These are phyloP conservation scores for Scenedesmus sp. DNA, from an alignment of 163 green algal species.

Conservation along the genomic window DNA sequence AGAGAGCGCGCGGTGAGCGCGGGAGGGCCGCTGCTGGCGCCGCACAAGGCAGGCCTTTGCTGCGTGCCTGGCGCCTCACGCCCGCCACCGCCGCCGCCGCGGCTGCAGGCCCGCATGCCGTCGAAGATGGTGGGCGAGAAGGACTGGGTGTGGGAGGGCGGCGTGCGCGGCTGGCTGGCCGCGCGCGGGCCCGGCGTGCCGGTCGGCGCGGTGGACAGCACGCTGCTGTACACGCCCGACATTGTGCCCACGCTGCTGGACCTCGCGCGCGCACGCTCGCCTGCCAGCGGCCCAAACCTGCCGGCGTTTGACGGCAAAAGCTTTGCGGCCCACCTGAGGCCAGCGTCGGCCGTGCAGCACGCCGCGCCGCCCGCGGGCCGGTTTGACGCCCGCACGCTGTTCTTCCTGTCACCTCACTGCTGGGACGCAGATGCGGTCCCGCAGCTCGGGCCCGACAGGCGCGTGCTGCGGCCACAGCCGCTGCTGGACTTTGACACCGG, in stretches of 20 bases:
- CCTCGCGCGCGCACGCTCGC: too few species aligned
- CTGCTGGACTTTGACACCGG: constrained; percentile 21
- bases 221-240: constrained; percentile 12
- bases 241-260: constrained; percentile 32
- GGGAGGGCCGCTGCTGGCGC: too few species aligned
- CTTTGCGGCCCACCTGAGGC: background rate
- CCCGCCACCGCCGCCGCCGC: too few species aligned
- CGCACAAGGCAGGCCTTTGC: too few species aligned
- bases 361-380: background rate
- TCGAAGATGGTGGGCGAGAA: constrained; percentile 38
- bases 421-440: constrained; percentile 26
- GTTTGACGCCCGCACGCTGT: constrained; percentile 3
- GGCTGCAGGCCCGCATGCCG: constrained; percentile 33
- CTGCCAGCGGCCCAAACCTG: too few species aligned
- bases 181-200: constrained; percentile 35
- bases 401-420: background rate
- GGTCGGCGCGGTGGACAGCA: constrained; percentile 10
- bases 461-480: background rate
- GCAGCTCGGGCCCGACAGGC: constrained; percentile 7
- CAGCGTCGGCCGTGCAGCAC: background rate
- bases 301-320: constrained; percentile 32
- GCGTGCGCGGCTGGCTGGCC: constrained; percentile 30
- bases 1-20: constrained; percentile 19
- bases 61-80: too few species aligned
- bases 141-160: constrained; percentile 28